Base-by-base conservation (phyloP, 441 rosid species). In the Omphalea diandra region DNA sequence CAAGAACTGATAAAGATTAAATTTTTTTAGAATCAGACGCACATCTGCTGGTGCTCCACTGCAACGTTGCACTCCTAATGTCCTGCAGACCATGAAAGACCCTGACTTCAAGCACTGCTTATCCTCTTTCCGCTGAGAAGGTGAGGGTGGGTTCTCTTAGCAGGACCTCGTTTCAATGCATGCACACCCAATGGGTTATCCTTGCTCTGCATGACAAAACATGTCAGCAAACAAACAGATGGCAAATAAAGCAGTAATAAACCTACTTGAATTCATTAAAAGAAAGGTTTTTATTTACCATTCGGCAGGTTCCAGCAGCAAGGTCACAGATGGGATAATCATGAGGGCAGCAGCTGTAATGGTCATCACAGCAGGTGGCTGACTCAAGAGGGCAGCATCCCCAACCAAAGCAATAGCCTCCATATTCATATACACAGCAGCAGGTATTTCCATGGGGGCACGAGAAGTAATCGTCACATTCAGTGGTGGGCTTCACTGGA, bases 361-460 rank as follows among this genome's bases (percentile, higher is more conserved):
- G 76, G 66, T 94, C 97, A 1, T 88, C 97, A 10, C 98, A 94
- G 82, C 98, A 94, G 68, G 95, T 87, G 50, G 97, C 98, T 2
- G 90, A 76, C 79, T 90, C 93, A 1, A 86, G 83, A 2, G 97
- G 94, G 82, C 98, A 94, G 87, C 98, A 94, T 73, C 97, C 98
- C 97, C 98, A 94, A 35, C 82, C 85, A 10, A 88, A 88, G 81
- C 98, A 91, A 68, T 73, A 81, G 71, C 77, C 82, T 7, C 80
- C 80, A 12, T 78, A 88, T 80, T 85, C 76, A 4, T 71, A 91
- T 8, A 88, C 29, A 20, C 98, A 94, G 85, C 98, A 94, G 83
- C 98, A 94, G 60, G 98, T 94, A 67, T 72, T 87, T 76, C 93
- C 83, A 38, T 81, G 87, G 0, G 92, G 85, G 58, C 98, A 94